A percentile compares a stretch with the other conserved stretches of the same genome.
phyloP scores from a whole-genome alignment of 257 asterid genomes.

The Nicotiana knightiana region DNA sequence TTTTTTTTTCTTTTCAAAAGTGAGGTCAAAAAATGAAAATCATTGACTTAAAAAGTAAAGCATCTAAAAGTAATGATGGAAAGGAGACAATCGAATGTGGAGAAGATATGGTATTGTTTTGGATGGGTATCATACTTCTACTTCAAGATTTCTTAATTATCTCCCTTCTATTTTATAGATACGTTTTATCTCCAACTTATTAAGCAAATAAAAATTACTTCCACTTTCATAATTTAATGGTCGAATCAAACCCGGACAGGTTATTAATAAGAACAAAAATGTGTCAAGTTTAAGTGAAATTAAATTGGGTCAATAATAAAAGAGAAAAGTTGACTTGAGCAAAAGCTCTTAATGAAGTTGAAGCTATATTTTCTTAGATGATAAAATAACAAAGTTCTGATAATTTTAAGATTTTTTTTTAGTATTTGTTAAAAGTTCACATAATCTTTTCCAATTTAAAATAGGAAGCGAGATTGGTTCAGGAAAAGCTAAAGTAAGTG shows the following conservation, averaged over 20 bases:
- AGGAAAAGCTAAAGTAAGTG: neutral
- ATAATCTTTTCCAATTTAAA: neutral
- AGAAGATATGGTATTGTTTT: neutral
- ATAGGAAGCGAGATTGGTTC: neutral
- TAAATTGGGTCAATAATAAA: no score
- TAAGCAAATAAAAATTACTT: neutral
- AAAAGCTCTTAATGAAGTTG: neutral
- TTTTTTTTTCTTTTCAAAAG: neutral
- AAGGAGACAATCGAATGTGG: neutral
- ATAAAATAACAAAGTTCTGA: neutral
- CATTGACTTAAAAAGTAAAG: neutral
- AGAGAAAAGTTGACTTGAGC: no score
- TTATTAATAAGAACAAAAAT: no score
- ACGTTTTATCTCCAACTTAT: neutral
- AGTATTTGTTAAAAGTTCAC: neutral
- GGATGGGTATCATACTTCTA: neutral
- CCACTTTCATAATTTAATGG: neutral
- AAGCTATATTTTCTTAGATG: neutral
- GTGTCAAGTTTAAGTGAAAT: no score
- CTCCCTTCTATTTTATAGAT: neutral
- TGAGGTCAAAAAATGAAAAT: neutral
- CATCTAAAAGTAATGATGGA: neutral
- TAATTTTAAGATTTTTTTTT: neutral
- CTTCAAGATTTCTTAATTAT: neutral
- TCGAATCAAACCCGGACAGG: no score